Evolutionary conservation across 352 stramenopile species (phyloP), one percentile per base, ranked within the genome.

Genomic region (Phytophthora cajani): DNA sequence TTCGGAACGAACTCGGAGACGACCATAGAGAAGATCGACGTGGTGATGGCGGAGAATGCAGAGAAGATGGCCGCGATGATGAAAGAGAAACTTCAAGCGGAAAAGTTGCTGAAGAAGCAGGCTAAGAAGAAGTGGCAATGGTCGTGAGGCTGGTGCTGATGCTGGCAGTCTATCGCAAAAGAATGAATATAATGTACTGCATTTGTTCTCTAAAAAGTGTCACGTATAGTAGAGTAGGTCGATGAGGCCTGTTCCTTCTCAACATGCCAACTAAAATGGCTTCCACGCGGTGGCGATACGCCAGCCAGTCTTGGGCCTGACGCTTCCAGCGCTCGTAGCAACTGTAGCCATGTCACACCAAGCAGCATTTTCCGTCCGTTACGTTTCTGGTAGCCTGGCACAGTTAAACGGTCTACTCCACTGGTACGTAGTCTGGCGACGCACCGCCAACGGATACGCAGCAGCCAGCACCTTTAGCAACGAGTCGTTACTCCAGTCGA

Each of bases 321-420:
- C 36, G 36, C 10, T 42, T 14, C 10, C 11, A 5, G 14, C 36
- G 27, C 27, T 6, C 27, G 27, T 30, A 42, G 36, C 36, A 42
- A 42, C 10, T 42, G 36, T 17, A 42, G 36, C 10, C 36, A 42
- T 42, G 36, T 16, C 36, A 42, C 36, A 42, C 36, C 36, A 42
- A 42, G 36, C 36, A 42, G 36, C 36, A 42, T 42, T 42, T 17
- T 17, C 36, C 11, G 11, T 42, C 36, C 36, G 36, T 42, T 42
- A 42, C 36, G 30, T 17, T 11, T 17, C 30, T 33, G 6, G 30
- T 33, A 33, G 30, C 30, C 30, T 33, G 30, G 30, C 30, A 33
- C 36, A 67, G 51, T 67, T 72, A 51, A 68, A 72, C 17, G 54
- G 36, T 9, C 58, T 42, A 42, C 33, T 42, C 11, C 17, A 42